Base-by-base conservation (phyloP, 2,329 filamentous ascomycete genomes). In the Mollisia scopiformis region DNA sequence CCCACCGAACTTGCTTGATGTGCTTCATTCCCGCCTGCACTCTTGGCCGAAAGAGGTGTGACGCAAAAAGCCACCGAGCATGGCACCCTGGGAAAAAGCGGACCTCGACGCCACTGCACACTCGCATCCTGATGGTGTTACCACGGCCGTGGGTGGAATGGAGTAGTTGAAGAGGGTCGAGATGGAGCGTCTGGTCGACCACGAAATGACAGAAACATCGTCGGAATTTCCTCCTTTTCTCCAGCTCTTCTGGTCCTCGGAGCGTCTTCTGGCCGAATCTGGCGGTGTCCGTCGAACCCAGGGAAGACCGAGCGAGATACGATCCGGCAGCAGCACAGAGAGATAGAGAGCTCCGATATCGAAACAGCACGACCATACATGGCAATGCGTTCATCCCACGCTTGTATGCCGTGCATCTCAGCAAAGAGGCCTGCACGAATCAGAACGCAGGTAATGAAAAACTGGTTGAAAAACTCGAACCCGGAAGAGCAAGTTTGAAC, bases 391-490 rank as follows among this genome's bases (percentile, higher is more conserved):
- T 50, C 31, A 56, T 56, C 58, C 58, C 58, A 52, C 43, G 53
- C 35, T 49, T 60, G 52, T 31, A 51, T 51, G 49, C 30, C 27
- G 49, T 51, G 49, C 49, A 51, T 51, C 28, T 33, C 47, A 50
- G 11, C 47, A 30, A 30, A 30, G 30, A 14, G n/a, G 41, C 19
- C n/a, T 63, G 54, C 23, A 19, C 61, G 57, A 63, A 62, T 62
- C 14, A 50, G 37, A 27, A 39, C 25, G n/a, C 13, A 35, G 25
- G 13, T 23, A 14, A 35, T 6, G 3, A 35, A 53, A 60, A 59
- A 55, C 19, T 43, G 53, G 56, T 57, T 57, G 54, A 60, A 62
- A 59, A 55, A 43, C 37, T 59, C 28, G 50, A 55, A 50, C 55
- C 55, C 55, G 59, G 54, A 53, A 58, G n/a, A n/a, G n/a, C n/a